phyloP scores from a whole-genome alignment of 108 stramenopile species.

The Cyclotella baltica region DNA sequence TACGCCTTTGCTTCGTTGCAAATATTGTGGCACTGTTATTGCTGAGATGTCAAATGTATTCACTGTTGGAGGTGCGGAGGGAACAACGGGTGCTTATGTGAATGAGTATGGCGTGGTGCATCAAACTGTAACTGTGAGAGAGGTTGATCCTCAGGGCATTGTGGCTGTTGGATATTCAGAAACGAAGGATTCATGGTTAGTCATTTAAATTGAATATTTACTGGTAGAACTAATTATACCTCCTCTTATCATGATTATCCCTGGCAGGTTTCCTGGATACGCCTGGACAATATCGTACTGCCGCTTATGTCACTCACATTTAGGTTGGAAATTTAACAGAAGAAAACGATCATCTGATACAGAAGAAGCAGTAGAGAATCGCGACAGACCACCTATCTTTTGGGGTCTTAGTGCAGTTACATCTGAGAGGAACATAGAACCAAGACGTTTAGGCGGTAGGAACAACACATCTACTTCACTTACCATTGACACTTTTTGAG shows the following conservation, averaged over 20 bases:
- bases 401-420: conserved; percentile 42
- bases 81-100: conserved; percentile 80
- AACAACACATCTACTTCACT: too few relatives aligned
- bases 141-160: conserved; percentile 56
- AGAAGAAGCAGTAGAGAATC: conserved; percentile 1
- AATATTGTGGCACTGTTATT: conserved; percentile 54
- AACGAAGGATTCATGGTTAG: conserved; percentile 66
- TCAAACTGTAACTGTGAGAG: conserved; percentile 75
- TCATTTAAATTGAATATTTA: background rate
- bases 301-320: conserved; percentile 54
- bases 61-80: conserved; percentile 76
- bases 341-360: background rate
- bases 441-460: conserved; percentile 3
- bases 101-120: conserved; percentile 86
- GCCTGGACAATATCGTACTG: conserved; percentile 78
- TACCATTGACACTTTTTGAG: too few relatives aligned
- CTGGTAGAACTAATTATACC: background rate
- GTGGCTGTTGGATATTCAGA: conserved; percentile 57
- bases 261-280: conserved; percentile 75
- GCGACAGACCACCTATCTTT: conserved; percentile 12
- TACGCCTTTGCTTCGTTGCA: conserved; percentile 59
- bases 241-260: background rate
- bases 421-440: conserved; percentile 22
- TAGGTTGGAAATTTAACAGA: conserved; percentile 87
- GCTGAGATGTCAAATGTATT: conserved; percentile 61